Base-by-base conservation (phyloP, 140 eudicot species). In the Oenanthe javanica region DNA sequence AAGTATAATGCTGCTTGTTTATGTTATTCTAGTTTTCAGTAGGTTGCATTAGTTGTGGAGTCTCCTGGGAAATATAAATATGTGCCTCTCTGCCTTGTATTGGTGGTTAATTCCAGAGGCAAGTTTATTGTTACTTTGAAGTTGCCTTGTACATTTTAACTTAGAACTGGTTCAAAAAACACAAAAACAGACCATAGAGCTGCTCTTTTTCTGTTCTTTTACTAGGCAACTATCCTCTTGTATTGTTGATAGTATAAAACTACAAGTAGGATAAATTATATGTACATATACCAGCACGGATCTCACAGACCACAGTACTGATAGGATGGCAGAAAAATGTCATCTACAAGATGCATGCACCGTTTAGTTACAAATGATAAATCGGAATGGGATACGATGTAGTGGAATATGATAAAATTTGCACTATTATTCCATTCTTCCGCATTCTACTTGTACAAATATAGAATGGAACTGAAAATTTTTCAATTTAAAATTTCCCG, bases 1-100 rank as follows among this genome's bases (percentile, higher is more conserved):
- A 80, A 77, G 87, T 89, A 84, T 7, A 88, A 84, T 84, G 84
- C 72, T 27, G 71, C 80, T 36, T 75, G 63, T 15, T 15, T 55
- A 50, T 75, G 67, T 42, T 71, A 49, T 72, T 77, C 63, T 36
- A 49, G 27, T 46, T 82, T 57, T 51, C 27, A 21, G 63, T 80
- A 76, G 82, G 71, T 57, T 48, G 51, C 57, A 36, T 51, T 71
- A 80, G 67, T 72, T 42, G 15, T 19, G 36, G 59, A 45, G 72
- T 55, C 55, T 50, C 5, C 40, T 27, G 48, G n/a, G 69, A 38
- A 67, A 63, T 43, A 23, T 55, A 49, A 23, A 38, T 25, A 70
- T 75, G 36, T 6, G 19, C 19, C 13, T 43, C 43, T 40, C 66
- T 80, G 43, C 69, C 31, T n/a, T 78, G 52, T n/a, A 15, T 63